Evolutionary conservation across 305 asterid species (phyloP).

Genomic region (Rubia balearica): DNA sequence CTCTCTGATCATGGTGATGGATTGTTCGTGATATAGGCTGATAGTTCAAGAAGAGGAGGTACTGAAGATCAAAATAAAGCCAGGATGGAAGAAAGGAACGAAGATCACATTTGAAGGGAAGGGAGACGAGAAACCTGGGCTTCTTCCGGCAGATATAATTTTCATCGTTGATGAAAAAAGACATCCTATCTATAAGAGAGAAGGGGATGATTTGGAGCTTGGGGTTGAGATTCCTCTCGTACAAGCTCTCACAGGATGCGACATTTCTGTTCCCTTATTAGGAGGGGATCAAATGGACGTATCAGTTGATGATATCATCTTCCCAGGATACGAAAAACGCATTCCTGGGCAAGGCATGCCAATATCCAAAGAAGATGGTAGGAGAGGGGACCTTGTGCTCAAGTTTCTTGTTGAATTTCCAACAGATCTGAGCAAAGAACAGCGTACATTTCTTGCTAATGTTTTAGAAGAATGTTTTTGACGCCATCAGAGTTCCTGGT

Average conservation of each 20-base stretch:
- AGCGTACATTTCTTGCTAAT: slow-evolving; percentile 42
- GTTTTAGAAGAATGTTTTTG: slow-evolving; percentile 45
- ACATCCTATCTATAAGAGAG: slow-evolving; percentile 59
- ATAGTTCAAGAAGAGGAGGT: slow-evolving; percentile 66
- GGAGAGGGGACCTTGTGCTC: slow-evolving; percentile 77
- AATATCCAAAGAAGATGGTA: slow-evolving; percentile 33
- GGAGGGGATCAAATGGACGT: slow-evolving; percentile 60
- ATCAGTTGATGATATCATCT: slow-evolving; percentile 54
- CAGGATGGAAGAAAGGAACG: slow-evolving; percentile 93
- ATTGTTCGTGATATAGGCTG: slow-evolving; percentile 38
- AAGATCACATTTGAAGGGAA: slow-evolving; percentile 87
- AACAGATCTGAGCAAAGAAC: slow-evolving; percentile 44
- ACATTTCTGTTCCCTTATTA: slow-evolving; percentile 53
- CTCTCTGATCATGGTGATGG: neutral
- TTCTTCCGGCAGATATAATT: slow-evolving; percentile 73
- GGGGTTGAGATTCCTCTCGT: slow-evolving; percentile 78
- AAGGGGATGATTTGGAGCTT: slow-evolving; percentile 68
- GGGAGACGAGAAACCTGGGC: slow-evolving; percentile 87
- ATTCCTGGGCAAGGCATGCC: slow-evolving; percentile 90
- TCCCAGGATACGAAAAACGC: slow-evolving; percentile 68
- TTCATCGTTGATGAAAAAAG: slow-evolving; percentile 66
- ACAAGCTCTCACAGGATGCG: slow-evolving; percentile 86
- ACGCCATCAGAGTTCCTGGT: slow-evolving; percentile 14
- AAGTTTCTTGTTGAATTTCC: slow-evolving; percentile 74
- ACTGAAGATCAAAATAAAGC: slow-evolving; percentile 60